Base-by-base conservation (phyloP, 345 rosid species). In the Eucalyptus caleyi region DNA sequence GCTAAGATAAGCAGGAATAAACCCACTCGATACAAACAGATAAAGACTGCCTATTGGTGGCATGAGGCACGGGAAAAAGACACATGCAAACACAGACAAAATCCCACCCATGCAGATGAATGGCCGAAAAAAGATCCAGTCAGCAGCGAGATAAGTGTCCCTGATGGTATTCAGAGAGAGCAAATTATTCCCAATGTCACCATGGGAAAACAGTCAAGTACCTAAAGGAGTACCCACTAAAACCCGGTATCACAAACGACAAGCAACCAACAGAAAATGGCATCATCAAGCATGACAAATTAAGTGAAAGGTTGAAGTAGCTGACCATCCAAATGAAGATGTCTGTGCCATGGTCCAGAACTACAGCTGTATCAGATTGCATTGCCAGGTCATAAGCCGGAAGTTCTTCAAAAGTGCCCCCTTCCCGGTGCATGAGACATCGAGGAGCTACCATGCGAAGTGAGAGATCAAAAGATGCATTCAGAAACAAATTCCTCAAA, bases 301-400 rank as follows among this genome's bases (percentile, higher is more conserved):
- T 87, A 87, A 21, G 50, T 62, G 44, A 87, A 49, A 32, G 93
- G 83, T 86, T 65, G 53, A 65, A 62, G 87, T 82, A 87, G 80
- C 98, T 88, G 94, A 97, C 99, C 99, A 97, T 90, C 99, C 99
- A 98, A 94, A 98, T 97, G 93, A 97, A 98, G 93, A 98, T 93
- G 93, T 98, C 98, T 9, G 98, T 98, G 65, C 99, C 99, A 93
- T 97, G 99, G 92, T 98, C 99, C 90, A 98, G 98, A 89, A 98
- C 96, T 89, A 98, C 99, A 69, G 99, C 99, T 50, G 96, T 95
- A 90, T 98, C 96, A 89, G 99, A 97, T 92, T 98, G 99, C 99
- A 98, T 98, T 9, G 95, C 95, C 88, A 97, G 97, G 93, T 98
- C 96, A 94, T 97, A 94, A 44, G 98, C 97, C 15, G 98, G 98